Evolutionary conservation across 495 filamentous ascomycete species (phyloP).

Genomic region (Lepraria neglecta): DNA sequence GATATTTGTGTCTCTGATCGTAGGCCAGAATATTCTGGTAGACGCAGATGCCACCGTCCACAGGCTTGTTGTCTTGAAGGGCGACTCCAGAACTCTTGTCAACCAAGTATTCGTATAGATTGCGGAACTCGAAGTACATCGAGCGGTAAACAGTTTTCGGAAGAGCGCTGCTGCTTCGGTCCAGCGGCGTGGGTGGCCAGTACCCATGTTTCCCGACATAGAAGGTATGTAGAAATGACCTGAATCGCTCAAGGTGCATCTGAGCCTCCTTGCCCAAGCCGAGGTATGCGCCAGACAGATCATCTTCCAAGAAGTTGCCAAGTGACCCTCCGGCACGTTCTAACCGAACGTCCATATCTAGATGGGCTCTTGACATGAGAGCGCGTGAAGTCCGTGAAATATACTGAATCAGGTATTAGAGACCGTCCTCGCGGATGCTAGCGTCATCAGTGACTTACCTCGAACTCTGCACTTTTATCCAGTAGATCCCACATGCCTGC

Average conservation of each 20-base stretch:
- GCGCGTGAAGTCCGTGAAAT: constrained; percentile 49
- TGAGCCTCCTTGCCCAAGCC: constrained; percentile 46
- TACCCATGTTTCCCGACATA: constrained; percentile 57
- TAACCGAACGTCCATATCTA: constrained; percentile 58
- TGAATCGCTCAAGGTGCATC: constrained; percentile 57
- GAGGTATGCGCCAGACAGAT: constrained; percentile 50
- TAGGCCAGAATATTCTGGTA: constrained; percentile 54
- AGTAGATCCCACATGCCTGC: constrained; percentile 58
- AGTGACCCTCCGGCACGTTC: constrained; percentile 43
- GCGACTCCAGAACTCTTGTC: constrained; percentile 44
- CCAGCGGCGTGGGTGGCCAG: constrained; percentile 50
- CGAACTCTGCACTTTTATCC: constrained; percentile 46
- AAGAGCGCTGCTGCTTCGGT: constrained; percentile 37
- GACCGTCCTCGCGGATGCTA: not conserved
- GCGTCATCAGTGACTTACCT: constrained; percentile 36
- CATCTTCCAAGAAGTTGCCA: constrained; percentile 53
- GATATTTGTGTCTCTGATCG: constrained; percentile 48
- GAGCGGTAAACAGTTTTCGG: constrained; percentile 45
- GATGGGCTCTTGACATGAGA: constrained; percentile 51
- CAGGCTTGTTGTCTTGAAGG: constrained; percentile 35
- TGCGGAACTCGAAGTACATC: constrained; percentile 58
- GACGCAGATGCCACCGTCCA: constrained; percentile 53
- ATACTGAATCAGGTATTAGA: constrained; percentile 33
- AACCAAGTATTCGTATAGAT: constrained; percentile 56
- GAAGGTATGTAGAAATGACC: constrained; percentile 53